Base-by-base conservation (phyloP, 139 green algal genomes). In the Tetraselmis chui region DNA sequence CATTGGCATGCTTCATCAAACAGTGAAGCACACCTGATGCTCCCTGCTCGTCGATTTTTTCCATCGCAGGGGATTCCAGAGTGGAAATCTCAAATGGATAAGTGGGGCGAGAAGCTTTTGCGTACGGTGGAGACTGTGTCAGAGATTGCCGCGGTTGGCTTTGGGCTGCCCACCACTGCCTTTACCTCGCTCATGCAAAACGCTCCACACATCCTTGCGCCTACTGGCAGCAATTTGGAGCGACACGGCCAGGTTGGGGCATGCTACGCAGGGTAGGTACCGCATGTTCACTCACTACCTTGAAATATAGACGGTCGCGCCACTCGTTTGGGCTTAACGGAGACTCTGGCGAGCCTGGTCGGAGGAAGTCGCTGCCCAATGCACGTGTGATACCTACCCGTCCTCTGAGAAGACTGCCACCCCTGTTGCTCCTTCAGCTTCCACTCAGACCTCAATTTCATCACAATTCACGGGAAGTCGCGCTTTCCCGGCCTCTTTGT, bases 361-460 rank as follows among this genome's bases (percentile, higher is more conserved):
- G n/a, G n/a, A n/a, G n/a, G n/a, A n/a, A n/a, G n/a, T n/a, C n/a
- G n/a, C n/a, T n/a, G n/a, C n/a, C n/a, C n/a, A n/a, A n/a, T n/a
- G n/a, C n/a, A n/a, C n/a, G n/a, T n/a, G n/a, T n/a, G n/a, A n/a
- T n/a, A n/a, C n/a, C n/a, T n/a, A n/a, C n/a, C n/a, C n/a, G n/a
- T n/a, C n/a, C n/a, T n/a, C n/a, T n/a, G n/a, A n/a, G n/a, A n/a
- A n/a, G n/a, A n/a, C n/a, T n/a, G n/a, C n/a, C n/a, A n/a, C n/a
- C n/a, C n/a, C n/a, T n/a, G n/a, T n/a, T n/a, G n/a, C n/a, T 67
- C 11, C 45, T 67, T 18, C 45, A 67, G 96, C 0, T 98, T 91
- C 84, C 96, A 99, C 88, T 94, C 92, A 82, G 96, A 98, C 86
- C 89, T 98, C 29, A 98, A 98, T 86, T 90, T 98, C 58, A 87